These are phyloP conservation scores for Melastoma candidum DNA, from an alignment of 441 rosid genomes.

Conservation along the genomic window DNA sequence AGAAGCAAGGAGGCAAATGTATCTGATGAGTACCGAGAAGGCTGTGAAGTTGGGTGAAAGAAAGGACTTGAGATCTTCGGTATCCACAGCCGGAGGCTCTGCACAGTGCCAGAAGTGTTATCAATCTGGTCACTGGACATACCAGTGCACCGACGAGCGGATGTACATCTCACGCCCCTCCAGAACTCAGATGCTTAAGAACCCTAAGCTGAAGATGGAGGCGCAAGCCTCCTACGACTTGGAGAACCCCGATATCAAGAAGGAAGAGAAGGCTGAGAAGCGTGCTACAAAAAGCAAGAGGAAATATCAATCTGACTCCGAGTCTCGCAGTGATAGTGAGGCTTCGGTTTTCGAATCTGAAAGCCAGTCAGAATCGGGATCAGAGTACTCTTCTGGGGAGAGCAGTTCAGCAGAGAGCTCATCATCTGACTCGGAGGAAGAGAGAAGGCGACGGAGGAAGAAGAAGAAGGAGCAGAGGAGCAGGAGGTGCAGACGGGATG, in stretches of 20 bases:
- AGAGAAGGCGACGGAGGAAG: constrained; percentile 43
- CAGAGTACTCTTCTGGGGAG: constrained; percentile 51
- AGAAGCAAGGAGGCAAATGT: constrained; percentile 94
- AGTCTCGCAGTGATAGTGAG: constrained; percentile 68
- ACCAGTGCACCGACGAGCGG: constrained; percentile 84
- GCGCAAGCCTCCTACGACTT: constrained; percentile 40
- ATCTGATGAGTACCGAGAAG: constrained; percentile 95
- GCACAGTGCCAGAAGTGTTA: constrained; percentile 89
- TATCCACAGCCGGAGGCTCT: constrained; percentile 32
- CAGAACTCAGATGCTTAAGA: constrained; percentile 86
- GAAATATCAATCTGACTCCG: constrained; percentile 56
- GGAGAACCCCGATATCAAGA: constrained; percentile 37
- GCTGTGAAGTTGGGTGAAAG: constrained; percentile 84
- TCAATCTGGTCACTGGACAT: constrained; percentile 89
- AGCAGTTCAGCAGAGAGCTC: constrained; percentile 59
- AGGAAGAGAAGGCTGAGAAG: constrained; percentile 37
- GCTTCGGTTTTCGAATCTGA: constrained; percentile 84
- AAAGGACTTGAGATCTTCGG: constrained; percentile 53
- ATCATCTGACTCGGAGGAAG: constrained; percentile 75
- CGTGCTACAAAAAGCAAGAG: constrained; percentile 67
- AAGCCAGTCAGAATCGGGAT: constrained; percentile 50
- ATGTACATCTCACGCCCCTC: constrained; percentile 88
- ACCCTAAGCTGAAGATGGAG: constrained; percentile 66
- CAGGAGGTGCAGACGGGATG: constrained; percentile 40
- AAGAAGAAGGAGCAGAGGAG: constrained; percentile 39